phyloP scores from a whole-genome alignment of 768 basidiomycete genomes.

The Boletus rufocinnamomeus region DNA sequence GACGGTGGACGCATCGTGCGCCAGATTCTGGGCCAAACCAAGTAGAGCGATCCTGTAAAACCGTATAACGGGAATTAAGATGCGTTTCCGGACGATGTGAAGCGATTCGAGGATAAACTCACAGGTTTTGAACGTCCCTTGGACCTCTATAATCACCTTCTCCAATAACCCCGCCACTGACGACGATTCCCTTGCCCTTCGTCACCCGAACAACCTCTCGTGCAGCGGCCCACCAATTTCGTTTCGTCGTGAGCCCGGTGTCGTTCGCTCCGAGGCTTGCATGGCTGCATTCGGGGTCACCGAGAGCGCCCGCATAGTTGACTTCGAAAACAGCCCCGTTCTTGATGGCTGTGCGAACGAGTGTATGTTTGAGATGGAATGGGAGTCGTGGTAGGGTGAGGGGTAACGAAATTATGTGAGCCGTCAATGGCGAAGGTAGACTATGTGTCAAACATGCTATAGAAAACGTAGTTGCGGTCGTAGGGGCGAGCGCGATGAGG shows the following conservation, averaged over 20 bases:
- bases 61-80: neutral
- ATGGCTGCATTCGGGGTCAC: conserved; percentile 52
- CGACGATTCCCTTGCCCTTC: conserved; percentile 73
- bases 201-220: conserved; percentile 78
- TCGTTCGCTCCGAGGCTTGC: conserved; percentile 51
- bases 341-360: conserved; percentile 76
- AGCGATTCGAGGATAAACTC: conserved; percentile 23
- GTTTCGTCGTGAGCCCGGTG: conserved; percentile 55
- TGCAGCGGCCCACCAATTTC: conserved; percentile 85
- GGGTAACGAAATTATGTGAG: conserved; percentile 80
- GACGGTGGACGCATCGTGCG: conserved; percentile 61
- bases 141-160: conserved; percentile 70
- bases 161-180: conserved; percentile 66
- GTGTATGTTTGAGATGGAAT: conserved; percentile 81
- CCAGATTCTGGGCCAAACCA: conserved; percentile 66
- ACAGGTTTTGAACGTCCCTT: conserved; percentile 78
- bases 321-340: conserved; percentile 87
- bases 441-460: conserved; percentile 80
- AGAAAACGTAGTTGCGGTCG: conserved; percentile 70
- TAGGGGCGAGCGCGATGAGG: conserved; percentile 73
- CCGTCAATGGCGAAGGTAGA: conserved; percentile 70
- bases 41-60: conserved; percentile 59
- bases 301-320: conserved; percentile 72
- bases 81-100: neutral
- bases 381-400: conserved; percentile 76